phyloP scores from a whole-genome alignment of 176 grass and related monocot genomes.

The Triticum urartu region DNA sequence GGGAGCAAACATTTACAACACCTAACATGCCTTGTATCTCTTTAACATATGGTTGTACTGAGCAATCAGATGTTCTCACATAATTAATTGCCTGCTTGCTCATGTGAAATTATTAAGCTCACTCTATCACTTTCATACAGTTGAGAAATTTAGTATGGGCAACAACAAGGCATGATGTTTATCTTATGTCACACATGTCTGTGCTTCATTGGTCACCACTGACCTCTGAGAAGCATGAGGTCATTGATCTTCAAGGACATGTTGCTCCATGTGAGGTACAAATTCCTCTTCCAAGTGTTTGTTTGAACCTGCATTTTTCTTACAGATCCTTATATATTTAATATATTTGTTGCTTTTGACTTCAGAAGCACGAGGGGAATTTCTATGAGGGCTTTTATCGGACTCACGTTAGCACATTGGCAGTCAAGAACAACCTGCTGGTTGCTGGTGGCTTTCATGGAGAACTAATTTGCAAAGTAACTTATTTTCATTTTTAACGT shows the following conservation, averaged over 20 bases:
- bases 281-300: conserved; percentile 15
- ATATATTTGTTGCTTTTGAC: not conserved
- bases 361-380: conserved; percentile 79
- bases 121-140: conserved; percentile 35
- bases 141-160: conserved; percentile 94
- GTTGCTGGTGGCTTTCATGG: conserved; percentile 80
- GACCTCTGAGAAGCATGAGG: conserved; percentile 44
- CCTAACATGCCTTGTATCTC: not conserved
- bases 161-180: conserved; percentile 80
- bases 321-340: conserved; percentile 17
- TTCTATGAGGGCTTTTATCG: conserved; percentile 75
- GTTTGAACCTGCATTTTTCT: not conserved
- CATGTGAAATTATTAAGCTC: not conserved
- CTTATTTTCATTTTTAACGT: conserved; percentile 16
- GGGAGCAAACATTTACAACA: not conserved
- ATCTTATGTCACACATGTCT: conserved; percentile 70
- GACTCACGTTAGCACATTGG: conserved; percentile 77
- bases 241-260: conserved; percentile 72
- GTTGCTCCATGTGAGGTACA: conserved; percentile 70
- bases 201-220: conserved; percentile 80
- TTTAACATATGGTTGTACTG: not conserved
- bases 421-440: conserved; percentile 78
- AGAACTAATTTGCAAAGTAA: conserved; percentile 94
- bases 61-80: not conserved
- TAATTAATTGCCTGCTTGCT: conserved; percentile 2